Evolutionary conservation across 2,329 filamentous ascomycete species (phyloP), one percentile per base, ranked within the genome.

Genomic region (Fusarium setosum): DNA sequence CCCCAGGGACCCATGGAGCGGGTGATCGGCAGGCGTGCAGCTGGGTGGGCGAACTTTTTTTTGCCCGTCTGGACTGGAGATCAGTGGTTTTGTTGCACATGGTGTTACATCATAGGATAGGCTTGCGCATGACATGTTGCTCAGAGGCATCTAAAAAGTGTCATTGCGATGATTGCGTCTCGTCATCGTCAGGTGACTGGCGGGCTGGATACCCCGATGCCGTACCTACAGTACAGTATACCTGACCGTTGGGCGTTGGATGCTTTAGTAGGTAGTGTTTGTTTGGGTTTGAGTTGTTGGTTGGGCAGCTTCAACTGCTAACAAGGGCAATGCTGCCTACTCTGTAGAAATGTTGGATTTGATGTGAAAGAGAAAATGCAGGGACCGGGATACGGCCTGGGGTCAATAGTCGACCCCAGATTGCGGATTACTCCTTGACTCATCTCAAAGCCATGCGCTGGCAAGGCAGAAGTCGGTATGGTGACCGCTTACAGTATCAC

Each of bases 41-140:
- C 29, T 38, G n/a, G 6, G 13, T 26, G 44, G 35, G 29, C 17
- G n/a, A 50, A 26, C 31, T 23, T 35, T 44, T 40, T 41, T 31
- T 20, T 29, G 24, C 23, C 23, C 18, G 24, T 37, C 13, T 15
- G 21, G 8, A 18, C n/a, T 34, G 31, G 47, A 21, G 17, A 63
- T 40, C 24, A 45, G 13, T 52, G 13, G 34, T 44, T 32, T 21
- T 35, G 13, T 53, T 50, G 26, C 21, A 54, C 37, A 59, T 63
- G 37, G 54, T 50, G 20, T 52, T 63, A 56, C 59, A 64, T 63
- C 59, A 63, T 59, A 37, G 18, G n/a, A n/a, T n/a, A n/a, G 23
- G 29, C n/a, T 6, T 17, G 20, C 35, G 20, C n/a, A 52, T 31
- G 15, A 29, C 21, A 34, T 38, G 15, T 13, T 29, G 32, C 20